Base-by-base conservation (phyloP, 148 eudicot genomes). In the Rhododendron ovatum region DNA sequence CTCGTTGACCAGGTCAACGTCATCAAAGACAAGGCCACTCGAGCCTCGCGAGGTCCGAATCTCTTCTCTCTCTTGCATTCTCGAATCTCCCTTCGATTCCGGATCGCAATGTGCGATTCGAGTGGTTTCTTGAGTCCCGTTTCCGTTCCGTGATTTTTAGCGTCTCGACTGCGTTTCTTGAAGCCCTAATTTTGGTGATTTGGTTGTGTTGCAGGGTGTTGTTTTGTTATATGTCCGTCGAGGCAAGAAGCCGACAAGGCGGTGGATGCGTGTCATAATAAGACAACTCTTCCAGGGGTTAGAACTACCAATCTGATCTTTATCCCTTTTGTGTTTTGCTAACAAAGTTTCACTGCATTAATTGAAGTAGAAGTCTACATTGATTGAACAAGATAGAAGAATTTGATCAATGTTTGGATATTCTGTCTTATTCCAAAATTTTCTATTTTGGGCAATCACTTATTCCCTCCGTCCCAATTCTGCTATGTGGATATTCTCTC, bases 231-330 rank as follows among this genome's bases (percentile, higher is more conserved):
- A 26, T 96, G 98, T 88, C 95, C 98, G 82, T 92, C 96, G 2
- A 89, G 98, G 85, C 88, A 94, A 48, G 98, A 96, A 86, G 98
- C 98, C 37, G 98, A 96, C 90, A 96, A 93, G 91, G 93, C 93
- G 10, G 92, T 94, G 79, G 80, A 86, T 86, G 98, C 90, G 81
- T 96, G 90, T 88, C 98, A 96, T 87, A 95, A 94, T 84, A 91
- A 94, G 93, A 92, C 86, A 91, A 95, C 98, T 28, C 93, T 95
- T 82, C 95, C 98, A 35, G 98, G 96, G 86, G 98, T 95, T 85
- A 90, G 92, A 85, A 90, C 91, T 83, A 74, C 14, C 2, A 61
- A 80, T 82, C 63, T 69, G 83, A 80, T 88, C 48, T 83, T 80
- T 28, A 13, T 87, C 79, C 3, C n/a, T 37, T 55, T 75, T 37